phyloP scores from a whole-genome alignment of 2,329 filamentous ascomycete genomes.

The Penicillium expansum region DNA sequence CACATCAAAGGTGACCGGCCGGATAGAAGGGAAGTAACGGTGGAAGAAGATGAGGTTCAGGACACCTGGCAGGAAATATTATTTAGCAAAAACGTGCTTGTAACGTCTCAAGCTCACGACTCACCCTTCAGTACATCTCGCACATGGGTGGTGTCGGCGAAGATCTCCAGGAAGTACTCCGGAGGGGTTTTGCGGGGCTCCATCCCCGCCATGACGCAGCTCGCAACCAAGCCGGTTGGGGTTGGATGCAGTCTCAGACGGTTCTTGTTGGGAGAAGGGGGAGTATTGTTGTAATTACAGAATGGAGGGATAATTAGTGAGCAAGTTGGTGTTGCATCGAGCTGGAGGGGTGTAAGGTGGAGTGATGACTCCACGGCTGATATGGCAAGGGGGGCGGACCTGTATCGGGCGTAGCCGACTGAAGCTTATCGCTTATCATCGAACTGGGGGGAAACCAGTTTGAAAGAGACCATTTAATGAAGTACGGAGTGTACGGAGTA shows the following conservation, averaged over 20 bases:
- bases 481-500: not conserved
- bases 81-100: not conserved
- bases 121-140: constrained; percentile 90
- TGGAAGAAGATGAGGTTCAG: constrained; percentile 99
- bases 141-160: constrained; percentile 84
- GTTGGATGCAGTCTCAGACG: not conserved
- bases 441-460: constrained; percentile 4
- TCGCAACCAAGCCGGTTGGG: constrained; percentile 5
- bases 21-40: constrained; percentile 86
- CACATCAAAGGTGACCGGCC: constrained; percentile 79
- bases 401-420: constrained; percentile 18
- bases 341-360: constrained; percentile 3
- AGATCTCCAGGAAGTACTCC: constrained; percentile 91
- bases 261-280: not conserved
- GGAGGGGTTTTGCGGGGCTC: constrained; percentile 65
- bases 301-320: not conserved
- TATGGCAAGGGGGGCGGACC: constrained; percentile 22
- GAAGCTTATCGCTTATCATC: constrained; percentile 26
- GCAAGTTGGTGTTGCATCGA: not conserved
- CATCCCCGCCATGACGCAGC: constrained; percentile 47
- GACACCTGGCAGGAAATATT: constrained; percentile 59
- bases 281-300: not conserved
- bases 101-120: constrained; percentile 10
- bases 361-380: constrained; percentile 6
- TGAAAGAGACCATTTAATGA: not conserved